Evolutionary conservation across 2,329 filamentous ascomycete species (phyloP).

Genomic region (Cyanodermella asteris): DNA sequence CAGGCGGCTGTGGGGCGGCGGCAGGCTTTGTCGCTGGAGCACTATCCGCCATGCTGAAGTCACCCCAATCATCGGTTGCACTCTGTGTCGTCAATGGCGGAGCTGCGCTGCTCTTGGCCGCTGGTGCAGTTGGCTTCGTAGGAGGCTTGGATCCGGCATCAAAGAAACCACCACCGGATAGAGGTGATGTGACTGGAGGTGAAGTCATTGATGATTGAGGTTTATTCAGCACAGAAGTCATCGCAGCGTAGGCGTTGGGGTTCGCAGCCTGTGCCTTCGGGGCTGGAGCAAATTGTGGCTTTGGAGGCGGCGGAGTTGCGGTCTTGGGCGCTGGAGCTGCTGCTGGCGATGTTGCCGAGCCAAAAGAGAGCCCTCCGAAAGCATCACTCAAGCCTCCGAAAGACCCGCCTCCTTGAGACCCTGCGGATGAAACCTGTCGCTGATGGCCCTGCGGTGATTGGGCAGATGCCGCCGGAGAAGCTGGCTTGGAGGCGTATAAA

Average conservation of each 20-base stretch:
- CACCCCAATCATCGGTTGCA: conserved; percentile 31
- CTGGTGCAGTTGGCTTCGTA: conserved; percentile 14
- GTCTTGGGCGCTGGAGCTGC: no score
- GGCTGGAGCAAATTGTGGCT: no score
- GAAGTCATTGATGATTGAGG: conserved; percentile 26
- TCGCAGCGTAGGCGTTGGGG: conserved; percentile 27
- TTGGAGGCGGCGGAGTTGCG: no score
- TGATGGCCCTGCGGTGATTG: conserved; percentile 29
- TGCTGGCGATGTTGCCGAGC: conserved; percentile 21
- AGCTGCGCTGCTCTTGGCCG: conserved; percentile 22
- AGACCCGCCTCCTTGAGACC: no score
- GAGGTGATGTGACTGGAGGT: conserved; percentile 24
- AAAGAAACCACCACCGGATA: conserved; percentile 64
- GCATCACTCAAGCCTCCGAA: conserved; percentile 59
- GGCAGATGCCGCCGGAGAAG: conserved; percentile 49
- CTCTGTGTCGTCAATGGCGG: conserved; percentile 30
- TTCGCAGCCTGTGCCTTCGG: no score
- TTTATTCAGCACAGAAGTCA: conserved; percentile 42
- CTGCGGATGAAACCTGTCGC: no score
- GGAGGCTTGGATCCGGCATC: conserved; percentile 45
- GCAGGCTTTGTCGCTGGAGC: no score
- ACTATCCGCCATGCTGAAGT: conserved; percentile 51
- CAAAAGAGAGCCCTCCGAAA: conserved; percentile 49
- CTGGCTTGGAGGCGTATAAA: conserved; percentile 55
- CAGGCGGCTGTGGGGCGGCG: no score